Evolutionary conservation across 129 eudicot species (phyloP).

Genomic region (Chrysanthemum lavandulifolium): DNA sequence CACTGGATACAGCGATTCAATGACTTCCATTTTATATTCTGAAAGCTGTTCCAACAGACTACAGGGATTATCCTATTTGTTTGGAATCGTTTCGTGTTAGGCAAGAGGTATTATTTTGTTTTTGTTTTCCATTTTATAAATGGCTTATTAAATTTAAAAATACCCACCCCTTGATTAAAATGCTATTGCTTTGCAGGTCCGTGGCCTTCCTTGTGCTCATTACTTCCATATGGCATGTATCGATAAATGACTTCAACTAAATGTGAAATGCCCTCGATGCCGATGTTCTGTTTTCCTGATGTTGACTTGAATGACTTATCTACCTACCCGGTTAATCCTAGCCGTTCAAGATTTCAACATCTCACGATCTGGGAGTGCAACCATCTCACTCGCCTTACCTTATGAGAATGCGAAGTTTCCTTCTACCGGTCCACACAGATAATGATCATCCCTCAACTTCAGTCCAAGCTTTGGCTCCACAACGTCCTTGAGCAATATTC

Average conservation of each 20-base stretch:
- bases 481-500: not conserved
- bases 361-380: constrained; percentile 53
- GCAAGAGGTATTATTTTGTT: constrained; percentile 56
- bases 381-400: constrained; percentile 65
- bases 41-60: constrained; percentile 89
- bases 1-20: constrained; percentile 81
- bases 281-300: constrained; percentile 85
- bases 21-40: constrained; percentile 73
- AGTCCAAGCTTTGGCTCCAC: constrained; percentile 31
- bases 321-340: constrained; percentile 52
- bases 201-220: constrained; percentile 59
- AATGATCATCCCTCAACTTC: constrained; percentile 32
- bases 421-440: constrained; percentile 50
- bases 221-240: too few species aligned
- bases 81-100: constrained; percentile 88
- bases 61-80: constrained; percentile 26
- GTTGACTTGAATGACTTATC: constrained; percentile 67
- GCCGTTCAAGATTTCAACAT: constrained; percentile 43
- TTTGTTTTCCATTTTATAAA: not conserved
- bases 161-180: not conserved
- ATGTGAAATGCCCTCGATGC: constrained; percentile 89
- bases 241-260: constrained; percentile 34
- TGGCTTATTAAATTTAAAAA: not conserved
- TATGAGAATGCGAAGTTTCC: constrained; percentile 66
- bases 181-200: constrained; percentile 48